Conservation (phyloP, 345 rosid genomes). For the Syzygium aqueum region DNA sequence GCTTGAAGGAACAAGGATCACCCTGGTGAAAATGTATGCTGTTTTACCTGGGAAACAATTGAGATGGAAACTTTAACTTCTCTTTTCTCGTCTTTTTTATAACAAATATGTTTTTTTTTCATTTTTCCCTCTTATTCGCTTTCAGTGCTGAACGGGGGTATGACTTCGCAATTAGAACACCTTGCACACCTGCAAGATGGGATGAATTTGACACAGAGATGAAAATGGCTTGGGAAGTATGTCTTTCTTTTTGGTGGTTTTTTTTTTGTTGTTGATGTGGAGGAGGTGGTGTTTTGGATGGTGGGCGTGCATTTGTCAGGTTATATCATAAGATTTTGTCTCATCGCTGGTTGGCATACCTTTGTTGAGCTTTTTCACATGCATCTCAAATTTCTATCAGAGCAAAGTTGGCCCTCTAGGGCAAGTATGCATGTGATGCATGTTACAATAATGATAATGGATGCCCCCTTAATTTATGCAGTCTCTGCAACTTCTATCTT, state of each 20-base stretch:
- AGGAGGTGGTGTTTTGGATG: not conserved
- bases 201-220: conserved; percentile 83
- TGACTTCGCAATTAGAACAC: conserved; percentile 88
- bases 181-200: conserved; percentile 93
- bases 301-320: not conserved
- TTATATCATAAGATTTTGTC: not conserved
- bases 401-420: not conserved
- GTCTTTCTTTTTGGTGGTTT: conserved; percentile 12
- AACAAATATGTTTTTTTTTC: not conserved
- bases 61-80: not conserved
- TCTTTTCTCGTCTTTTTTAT: not conserved
- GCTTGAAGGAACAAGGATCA: conserved; percentile 93
- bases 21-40: conserved; percentile 54
- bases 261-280: not conserved
- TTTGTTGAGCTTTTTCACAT: not conserved
- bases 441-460: not conserved
- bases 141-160: conserved; percentile 60
- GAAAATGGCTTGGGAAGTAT: conserved; percentile 89
- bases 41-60: not conserved
- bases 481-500: too few relatives aligned
- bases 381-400: not conserved
- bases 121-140: conserved; percentile 1
- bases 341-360: not conserved
- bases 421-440: not conserved
- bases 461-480: not conserved